Base-by-base conservation (phyloP, 2,329 filamentous ascomycete genomes). In the Hymenoscyphus occultus region DNA sequence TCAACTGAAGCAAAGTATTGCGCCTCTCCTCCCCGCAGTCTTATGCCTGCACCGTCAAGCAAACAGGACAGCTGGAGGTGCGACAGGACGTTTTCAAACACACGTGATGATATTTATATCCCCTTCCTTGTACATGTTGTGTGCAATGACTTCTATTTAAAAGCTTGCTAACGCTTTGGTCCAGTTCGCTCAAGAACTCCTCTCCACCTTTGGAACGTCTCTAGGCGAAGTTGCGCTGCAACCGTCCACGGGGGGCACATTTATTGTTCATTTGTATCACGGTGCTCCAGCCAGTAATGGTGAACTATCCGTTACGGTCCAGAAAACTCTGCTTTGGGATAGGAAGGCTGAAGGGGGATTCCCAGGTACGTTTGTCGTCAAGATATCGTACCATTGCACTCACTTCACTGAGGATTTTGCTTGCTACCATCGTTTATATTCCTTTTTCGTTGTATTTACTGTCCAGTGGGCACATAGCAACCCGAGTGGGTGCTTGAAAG, bases 121-220 rank as follows among this genome's bases (percentile, higher is more conserved):
- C 5, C 19, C 14, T 16, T 60, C 14, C 58, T 16, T 19, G 7
- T 9, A 45, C 35, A 35, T 35, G 10, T 5, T 54, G 48, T 54
- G 10, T 28, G 22, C 48, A 22, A 13, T 54, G 19, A 28, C 45
- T 14, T 28, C 28, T 39, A n/a, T 54, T 35, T n/a, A 19, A 56
- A 39, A 16, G 39, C 13, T 48, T 35, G 22, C 40, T 60, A 28
- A 48, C n/a, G 31, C 39, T 13, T 6, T 39, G 28, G 60, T 59
- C 42, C 71, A 97, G 91, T 97, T 90, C 77, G 94, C 90, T 59
- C 95, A 98, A 82, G 95, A 98, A 78, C 87, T 99, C 56, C 87
- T 99, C 45, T 96, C 92, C 1, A 99, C 94, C 0, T 99, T 99
- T 80, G 86, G 86, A 63, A 91, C 88, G 1, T 83, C 86, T 56